phyloP scores from a whole-genome alignment of 805 yeast genomes.

The Metschnikowia drakensbergensis region DNA sequence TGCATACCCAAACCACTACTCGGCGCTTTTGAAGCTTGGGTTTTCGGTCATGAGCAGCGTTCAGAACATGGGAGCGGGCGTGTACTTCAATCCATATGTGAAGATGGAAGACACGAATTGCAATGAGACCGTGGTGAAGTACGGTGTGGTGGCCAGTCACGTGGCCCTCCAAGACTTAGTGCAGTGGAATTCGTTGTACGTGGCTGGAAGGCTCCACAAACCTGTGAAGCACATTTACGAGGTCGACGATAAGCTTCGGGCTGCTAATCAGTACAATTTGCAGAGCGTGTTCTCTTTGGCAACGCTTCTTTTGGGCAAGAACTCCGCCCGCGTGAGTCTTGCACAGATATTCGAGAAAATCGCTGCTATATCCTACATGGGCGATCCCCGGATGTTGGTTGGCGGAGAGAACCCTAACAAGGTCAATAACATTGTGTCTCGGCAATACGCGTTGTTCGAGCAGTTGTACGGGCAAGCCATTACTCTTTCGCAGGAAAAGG shows the following conservation, averaged over 20 bases:
- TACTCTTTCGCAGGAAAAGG: conserved; percentile 9
- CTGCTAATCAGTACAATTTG: conserved; percentile 72
- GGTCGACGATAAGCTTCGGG: conserved; percentile 47
- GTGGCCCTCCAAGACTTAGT: conserved; percentile 62
- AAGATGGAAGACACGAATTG: conserved; percentile 44
- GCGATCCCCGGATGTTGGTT: conserved; percentile 81
- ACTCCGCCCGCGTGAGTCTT: conserved; percentile 27
- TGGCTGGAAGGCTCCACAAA: conserved; percentile 92
- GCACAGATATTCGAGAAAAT: conserved; percentile 63
- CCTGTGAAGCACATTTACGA: conserved; percentile 78
- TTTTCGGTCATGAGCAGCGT: conserved; percentile 41
- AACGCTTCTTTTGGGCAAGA: conserved; percentile 53
- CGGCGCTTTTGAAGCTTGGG: conserved; percentile 50
- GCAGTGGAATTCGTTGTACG: conserved; percentile 82
- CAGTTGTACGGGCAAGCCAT: conserved; percentile 68
- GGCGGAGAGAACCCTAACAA: conserved; percentile 93
- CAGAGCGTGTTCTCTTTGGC: conserved; percentile 73
- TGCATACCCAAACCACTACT: conserved; percentile 73
- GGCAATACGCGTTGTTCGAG: conserved; percentile 68
- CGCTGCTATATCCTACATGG: conserved; percentile 78
- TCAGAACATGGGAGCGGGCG: conserved; percentile 79
- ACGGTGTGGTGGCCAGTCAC: conserved; percentile 75
- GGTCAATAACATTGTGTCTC: conserved; percentile 75
- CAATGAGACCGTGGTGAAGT: conserved; percentile 53
- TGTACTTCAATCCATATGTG: conserved; percentile 90